phyloP scores from a whole-genome alignment of 2,329 filamentous ascomycete species.

The Bipolaris oryzae region DNA sequence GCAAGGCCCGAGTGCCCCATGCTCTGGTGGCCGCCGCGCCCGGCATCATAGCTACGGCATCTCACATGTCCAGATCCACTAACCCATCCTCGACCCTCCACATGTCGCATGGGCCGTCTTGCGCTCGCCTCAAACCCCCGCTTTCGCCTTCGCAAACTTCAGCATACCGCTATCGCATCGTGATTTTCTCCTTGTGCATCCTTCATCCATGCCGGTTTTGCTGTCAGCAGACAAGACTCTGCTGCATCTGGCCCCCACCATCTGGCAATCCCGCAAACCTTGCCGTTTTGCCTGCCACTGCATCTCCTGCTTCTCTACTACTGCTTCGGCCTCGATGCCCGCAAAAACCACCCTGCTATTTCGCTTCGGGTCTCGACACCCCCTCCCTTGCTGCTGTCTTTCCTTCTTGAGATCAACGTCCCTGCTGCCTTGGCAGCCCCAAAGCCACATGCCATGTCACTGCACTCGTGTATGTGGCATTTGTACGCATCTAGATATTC shows the following conservation, averaged over 20 bases:
- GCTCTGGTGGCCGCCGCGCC: conserved; percentile 10
- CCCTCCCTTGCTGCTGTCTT: conserved; percentile 17
- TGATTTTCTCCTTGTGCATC: conserved; percentile 7
- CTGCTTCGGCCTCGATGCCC: conserved; percentile 5
- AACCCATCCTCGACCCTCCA: background rate
- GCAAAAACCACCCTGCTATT: conserved; percentile 26
- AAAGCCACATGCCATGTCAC: conserved; percentile 4
- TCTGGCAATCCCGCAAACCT: conserved; percentile 5
- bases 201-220: conserved; percentile 3
- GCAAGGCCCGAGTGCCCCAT: conserved; percentile 6
- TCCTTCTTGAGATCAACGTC: conserved; percentile 18
- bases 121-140: conserved; percentile 21
- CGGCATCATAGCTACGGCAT: conserved; percentile 10
- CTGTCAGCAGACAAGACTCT: conserved; percentile 19
- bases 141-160: conserved; percentile 6
- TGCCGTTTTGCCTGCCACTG: conserved; percentile 1
- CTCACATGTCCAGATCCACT: conserved; percentile 8
- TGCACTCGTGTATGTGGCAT: background rate
- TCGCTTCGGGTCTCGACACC: conserved; percentile 20
- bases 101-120: conserved; percentile 1
- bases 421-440: background rate
- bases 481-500: background rate
- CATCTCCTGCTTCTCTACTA: background rate
- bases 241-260: conserved; percentile 13
- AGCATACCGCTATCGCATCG: background rate